phyloP scores from a whole-genome alignment of 2,329 filamentous ascomycete species.

The Talaromyces sp. region DNA sequence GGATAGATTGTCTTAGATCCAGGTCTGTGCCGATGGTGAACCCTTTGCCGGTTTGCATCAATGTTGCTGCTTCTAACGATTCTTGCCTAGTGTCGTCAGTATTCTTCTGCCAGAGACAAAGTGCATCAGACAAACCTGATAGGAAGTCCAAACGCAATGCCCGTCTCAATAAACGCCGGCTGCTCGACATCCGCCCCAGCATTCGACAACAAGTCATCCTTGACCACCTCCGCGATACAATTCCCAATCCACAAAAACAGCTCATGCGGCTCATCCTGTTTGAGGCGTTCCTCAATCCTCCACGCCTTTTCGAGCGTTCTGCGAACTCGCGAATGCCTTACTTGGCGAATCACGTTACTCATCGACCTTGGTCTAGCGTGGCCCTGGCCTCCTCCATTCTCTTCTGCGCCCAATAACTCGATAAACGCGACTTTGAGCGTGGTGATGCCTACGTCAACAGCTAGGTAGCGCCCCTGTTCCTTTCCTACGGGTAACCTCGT shows the following conservation, averaged over 20 bases:
- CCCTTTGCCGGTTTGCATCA: constrained; percentile 18
- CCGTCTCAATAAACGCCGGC: constrained; percentile 16
- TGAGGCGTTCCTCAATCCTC: constrained; percentile 16
- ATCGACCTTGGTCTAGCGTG: neutral
- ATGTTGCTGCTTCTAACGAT: constrained; percentile 15
- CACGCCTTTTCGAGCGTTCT: constrained; percentile 17
- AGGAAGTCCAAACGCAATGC: constrained; percentile 18
- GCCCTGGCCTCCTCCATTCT: neutral
- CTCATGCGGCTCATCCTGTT: constrained; percentile 17
- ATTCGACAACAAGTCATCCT: constrained; percentile 17
- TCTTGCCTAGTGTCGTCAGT: constrained; percentile 14
- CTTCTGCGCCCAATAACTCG: constrained; percentile 15
- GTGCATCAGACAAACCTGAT: constrained; percentile 5
- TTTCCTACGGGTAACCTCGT: constrained; percentile 14
- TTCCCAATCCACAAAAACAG: constrained; percentile 19
- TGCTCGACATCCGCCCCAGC: constrained; percentile 4
- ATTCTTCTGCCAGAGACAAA: neutral
- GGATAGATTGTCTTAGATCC: constrained; percentile 16
- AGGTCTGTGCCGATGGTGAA: constrained; percentile 17
- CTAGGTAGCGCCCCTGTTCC: constrained; percentile 15
- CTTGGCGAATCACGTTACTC: constrained; percentile 17
- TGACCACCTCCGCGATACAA: constrained; percentile 18
- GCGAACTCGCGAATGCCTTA: constrained; percentile 13
- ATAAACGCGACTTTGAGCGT: constrained; percentile 18
- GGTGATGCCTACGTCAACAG: constrained; percentile 17